Evolutionary conservation across 768 basidiomycete genomes (phyloP), one percentile per base, ranked within the genome.

Genomic region (Gloeopeniophorella convolvens): DNA sequence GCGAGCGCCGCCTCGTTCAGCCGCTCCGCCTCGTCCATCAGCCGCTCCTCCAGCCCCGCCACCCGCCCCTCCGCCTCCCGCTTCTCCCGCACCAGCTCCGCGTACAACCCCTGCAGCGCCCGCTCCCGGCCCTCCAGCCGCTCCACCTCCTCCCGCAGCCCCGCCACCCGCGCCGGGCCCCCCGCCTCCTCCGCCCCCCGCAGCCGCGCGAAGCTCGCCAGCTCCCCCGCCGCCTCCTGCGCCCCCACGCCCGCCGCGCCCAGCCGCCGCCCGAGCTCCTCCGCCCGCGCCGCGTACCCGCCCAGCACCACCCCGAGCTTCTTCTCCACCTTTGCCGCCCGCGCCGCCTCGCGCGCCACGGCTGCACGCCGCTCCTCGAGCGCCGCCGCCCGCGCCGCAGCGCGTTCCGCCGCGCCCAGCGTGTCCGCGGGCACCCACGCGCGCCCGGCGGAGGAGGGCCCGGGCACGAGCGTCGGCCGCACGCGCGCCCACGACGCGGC

Each of bases 141-240:
- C 31, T 86, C 84, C 20, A 97, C 94, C 64, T 97, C 94, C 60
- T 91, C 90, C 64, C 81, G 81, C 58, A 96, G 75, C n/a, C 74
- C 70, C 41, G 80, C 82, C 43, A 92, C 74, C 36, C 95, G 70
- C 46, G 81, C 76, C 9, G 94, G 93, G 3, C 86, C 90, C 44
- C 80, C 78, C 1, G 77, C 83, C 20, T 70, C 65, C 70, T 99
- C 96, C 59, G 83, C 81, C 39, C 70, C 66, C 45, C 77, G 79
- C 45, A 99, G 71, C 54, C 79, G 77, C 23, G 73, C 72, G 65
- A 96, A 97, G 63, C 85, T 88, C 57, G 88, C 83, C 56, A 84
- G 70, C 35, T 95, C 91, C 26, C 85, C 57, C 60, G 85, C 72
- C 16, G 73, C 74, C 61, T 72, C 73, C 48, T 83, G 76, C 26